Conservation (phyloP, 2,329 filamentous ascomycete genomes). For the Colletotrichum cereale region DNA sequence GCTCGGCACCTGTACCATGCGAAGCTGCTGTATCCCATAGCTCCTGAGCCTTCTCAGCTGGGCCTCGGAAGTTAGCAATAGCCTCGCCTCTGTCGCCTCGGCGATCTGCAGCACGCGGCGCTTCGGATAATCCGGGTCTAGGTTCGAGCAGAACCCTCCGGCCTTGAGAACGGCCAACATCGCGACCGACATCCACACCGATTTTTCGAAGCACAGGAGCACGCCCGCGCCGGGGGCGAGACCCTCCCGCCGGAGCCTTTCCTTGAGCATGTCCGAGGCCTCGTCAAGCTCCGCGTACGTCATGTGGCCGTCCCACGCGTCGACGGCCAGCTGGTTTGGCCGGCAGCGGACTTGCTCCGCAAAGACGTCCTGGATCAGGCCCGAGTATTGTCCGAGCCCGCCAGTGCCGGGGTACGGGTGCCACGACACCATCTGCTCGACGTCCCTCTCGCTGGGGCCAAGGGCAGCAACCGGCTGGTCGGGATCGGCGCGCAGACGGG, state of each 20-base stretch:
- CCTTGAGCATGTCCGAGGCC: constrained; percentile 19
- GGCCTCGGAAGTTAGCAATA: background rate
- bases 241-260: constrained; percentile 1
- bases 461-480: background rate
- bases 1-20: background rate
- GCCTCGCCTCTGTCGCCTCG: background rate
- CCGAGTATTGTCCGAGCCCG: background rate
- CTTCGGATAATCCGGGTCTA: background rate
- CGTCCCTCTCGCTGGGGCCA: background rate
- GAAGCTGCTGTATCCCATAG: background rate
- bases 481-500: background rate
- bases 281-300: constrained; percentile 46
- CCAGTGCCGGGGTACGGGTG: background rate
- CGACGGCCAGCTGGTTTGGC: constrained; percentile 36
- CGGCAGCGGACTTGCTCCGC: background rate
- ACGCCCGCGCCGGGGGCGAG: background rate
- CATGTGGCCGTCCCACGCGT: constrained; percentile 49
- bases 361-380: background rate
- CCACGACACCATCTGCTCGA: background rate
- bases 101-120: background rate
- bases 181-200: constrained; percentile 39
- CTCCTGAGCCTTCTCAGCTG: background rate
- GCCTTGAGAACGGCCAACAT: constrained; percentile 41
- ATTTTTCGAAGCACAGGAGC: constrained; percentile 21
- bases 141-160: constrained; percentile 17